These are phyloP conservation scores for Phaffia tasmanica DNA, from an alignment of 768 basidiomycete species.

Conservation along the genomic window DNA sequence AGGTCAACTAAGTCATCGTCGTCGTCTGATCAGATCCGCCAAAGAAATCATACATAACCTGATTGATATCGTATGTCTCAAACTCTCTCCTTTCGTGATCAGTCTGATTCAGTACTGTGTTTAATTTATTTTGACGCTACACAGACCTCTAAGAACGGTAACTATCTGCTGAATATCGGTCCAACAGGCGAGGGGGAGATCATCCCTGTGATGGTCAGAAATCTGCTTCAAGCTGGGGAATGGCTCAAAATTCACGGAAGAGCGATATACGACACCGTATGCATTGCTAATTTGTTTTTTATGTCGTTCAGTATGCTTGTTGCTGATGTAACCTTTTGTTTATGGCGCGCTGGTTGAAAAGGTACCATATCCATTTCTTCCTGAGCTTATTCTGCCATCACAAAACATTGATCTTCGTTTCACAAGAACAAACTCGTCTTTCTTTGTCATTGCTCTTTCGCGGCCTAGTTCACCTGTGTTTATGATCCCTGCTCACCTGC, in stretches of 20 bases:
- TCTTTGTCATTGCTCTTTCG: conserved; percentile 46
- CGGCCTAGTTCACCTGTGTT: conserved; percentile 38
- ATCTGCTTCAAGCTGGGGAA: conserved; percentile 45
- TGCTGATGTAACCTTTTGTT: conserved; percentile 26
- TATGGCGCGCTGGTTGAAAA: conserved; percentile 43
- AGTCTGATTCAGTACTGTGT: neutral
- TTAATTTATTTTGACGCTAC: neutral
- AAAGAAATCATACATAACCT: conserved; percentile 46
- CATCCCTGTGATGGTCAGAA: conserved; percentile 44
- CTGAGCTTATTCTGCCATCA: conserved; percentile 37
- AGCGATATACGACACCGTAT: conserved; percentile 49
- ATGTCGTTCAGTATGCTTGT: neutral
- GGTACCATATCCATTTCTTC: conserved; percentile 14
- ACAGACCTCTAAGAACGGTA: conserved; percentile 48
- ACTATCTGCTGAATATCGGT: conserved; percentile 49
- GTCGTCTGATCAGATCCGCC: neutral
- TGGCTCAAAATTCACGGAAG: conserved; percentile 48
- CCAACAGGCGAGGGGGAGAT: conserved; percentile 51
- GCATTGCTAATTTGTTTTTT: conserved; percentile 22
- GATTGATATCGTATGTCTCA: conserved; percentile 46
- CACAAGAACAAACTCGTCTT: conserved; percentile 45
- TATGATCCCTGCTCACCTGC: conserved; percentile 41
- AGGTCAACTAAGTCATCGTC: neutral
- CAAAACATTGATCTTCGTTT: conserved; percentile 43
- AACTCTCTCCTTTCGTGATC: too few relatives aligned